A percentile compares a stretch with the other conserved stretches of the same genome.
These are phyloP conservation scores for Boletus tylopilopsis DNA, from an alignment of 768 basidiomycete species.

Conservation along the genomic window DNA sequence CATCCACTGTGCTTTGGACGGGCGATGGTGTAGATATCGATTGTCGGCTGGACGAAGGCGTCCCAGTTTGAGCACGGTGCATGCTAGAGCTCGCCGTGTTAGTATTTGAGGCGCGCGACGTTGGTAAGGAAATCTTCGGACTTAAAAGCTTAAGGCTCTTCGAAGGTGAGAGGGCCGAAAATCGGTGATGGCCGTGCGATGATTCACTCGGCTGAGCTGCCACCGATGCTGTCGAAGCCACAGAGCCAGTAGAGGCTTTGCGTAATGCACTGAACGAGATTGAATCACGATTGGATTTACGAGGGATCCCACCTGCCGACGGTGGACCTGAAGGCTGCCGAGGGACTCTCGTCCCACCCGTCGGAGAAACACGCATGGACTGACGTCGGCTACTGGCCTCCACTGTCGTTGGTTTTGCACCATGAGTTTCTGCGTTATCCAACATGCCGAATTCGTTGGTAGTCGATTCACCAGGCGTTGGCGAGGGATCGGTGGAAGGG, in stretches of 20 bases:
- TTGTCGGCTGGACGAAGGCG: constrained; percentile 70
- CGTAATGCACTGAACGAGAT: constrained; percentile 73
- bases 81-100: constrained; percentile 36
- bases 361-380: constrained; percentile 65
- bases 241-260: constrained; percentile 80
- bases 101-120: constrained; percentile 49
- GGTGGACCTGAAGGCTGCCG: constrained; percentile 55
- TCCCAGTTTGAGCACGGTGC: constrained; percentile 51
- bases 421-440: constrained; percentile 53
- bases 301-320: constrained; percentile 46
- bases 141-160: constrained; percentile 77
- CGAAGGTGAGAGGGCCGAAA: constrained; percentile 82
- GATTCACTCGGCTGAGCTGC: constrained; percentile 40
- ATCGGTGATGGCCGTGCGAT: constrained; percentile 53
- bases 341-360: constrained; percentile 54
- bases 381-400: constrained; percentile 44
- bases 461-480: constrained; percentile 42
- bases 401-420: constrained; percentile 36
- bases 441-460: constrained; percentile 82
- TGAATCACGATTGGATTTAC: constrained; percentile 75
- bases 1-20: constrained; percentile 69
- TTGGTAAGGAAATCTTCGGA: constrained; percentile 68
- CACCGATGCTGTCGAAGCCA: constrained; percentile 61
- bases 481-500: constrained; percentile 64
- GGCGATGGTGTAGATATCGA: constrained; percentile 86